Evolutionary conservation across 495 filamentous ascomycete species (phyloP), one percentile per base, ranked within the genome.

Genomic region (Staphylotrichum longicolle): DNA sequence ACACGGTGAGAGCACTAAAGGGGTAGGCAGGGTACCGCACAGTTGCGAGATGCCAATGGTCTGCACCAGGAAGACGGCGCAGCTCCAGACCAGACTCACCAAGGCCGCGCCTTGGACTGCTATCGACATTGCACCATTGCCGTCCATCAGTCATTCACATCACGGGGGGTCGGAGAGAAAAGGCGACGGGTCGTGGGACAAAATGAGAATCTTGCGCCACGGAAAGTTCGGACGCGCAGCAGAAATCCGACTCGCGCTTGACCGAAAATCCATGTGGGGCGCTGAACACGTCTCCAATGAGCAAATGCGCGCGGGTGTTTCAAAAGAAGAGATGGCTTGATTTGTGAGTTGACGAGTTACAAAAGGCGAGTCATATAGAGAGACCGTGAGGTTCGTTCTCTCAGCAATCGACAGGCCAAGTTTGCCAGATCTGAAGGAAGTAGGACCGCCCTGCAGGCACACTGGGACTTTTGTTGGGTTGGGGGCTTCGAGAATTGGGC

Each of bases 21-120:
- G 41, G 48, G 30, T 10, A 39, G 2, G 6, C 2, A 39, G 15
- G 42, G 12, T 35, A 54, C 34, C 42, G 10, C 74, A 84, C 83
- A 86, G 69, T 57, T 81, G 74, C 52, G 69, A 75, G 61, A 77
- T 77, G 39, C 83, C 83, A 61, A 84, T 77, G 11, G 57, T 55
- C 58, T 83, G 79, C 41, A 86, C 80, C 27, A 76, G 7, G 27
- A 81, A 56, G 40, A 86, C 75, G 45, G 74, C 48, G 54, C 71
- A 70, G 57, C 76, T 80, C 83, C 83, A 86, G 63, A 75, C 57
- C 39, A 80, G 65, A 60, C 75, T 80, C 6, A 72, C 73, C 61
- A 70, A 71, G 69, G 81, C 79, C 20, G 77, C 54, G 54, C 72
- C 65, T 62, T 82, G 70, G 61, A 73, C 45, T 39, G 72, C 66